Percentiles rank a stretch among this genome's conserved stretches.
Conservation (phyloP, 345 rosid species). For the Mercurialis annua region DNA sequence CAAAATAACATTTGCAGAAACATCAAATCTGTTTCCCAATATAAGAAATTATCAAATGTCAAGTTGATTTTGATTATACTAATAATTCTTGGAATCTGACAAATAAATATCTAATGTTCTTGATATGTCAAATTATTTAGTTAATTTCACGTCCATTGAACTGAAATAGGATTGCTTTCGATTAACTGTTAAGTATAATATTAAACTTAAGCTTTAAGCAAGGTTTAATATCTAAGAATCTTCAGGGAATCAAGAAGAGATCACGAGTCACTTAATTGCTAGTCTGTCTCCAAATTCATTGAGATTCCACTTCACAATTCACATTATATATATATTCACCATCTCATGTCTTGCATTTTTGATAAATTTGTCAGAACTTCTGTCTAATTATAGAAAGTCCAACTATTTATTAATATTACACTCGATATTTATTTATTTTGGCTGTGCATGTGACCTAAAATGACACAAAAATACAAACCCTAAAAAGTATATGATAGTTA, state of each 20-base stretch:
- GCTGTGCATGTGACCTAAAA: background rate
- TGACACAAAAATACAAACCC: background rate
- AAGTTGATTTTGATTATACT: background rate
- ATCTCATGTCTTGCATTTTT: background rate
- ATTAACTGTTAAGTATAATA: too few relatives aligned
- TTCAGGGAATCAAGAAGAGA: background rate
- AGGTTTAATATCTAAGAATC: too few relatives aligned
- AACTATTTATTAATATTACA: background rate
- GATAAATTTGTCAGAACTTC: too few relatives aligned
- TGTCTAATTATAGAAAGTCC: slow-evolving; percentile 7
- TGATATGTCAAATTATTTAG: too few relatives aligned
- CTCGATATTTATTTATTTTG: background rate
- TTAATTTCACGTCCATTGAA: too few relatives aligned
- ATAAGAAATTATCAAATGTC: slow-evolving; percentile 9
- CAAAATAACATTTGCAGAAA: background rate
- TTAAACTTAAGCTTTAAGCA: too few relatives aligned
- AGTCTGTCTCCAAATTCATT: slow-evolving; percentile 19
- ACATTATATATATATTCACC: slow-evolving; percentile 10
- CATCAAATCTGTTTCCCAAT: background rate
- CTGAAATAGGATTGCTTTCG: too few relatives aligned
- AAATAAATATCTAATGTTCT: too few relatives aligned
- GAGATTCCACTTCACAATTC: slow-evolving; percentile 28
- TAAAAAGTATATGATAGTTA: background rate
- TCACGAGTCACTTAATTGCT: slow-evolving; percentile 15
- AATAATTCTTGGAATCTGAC: background rate